Percentiles rank a stretch among this genome's conserved stretches.
These are phyloP conservation scores for Phytophthora tubulina DNA, from an alignment of 352 stramenopile species.

Conservation along the genomic window DNA sequence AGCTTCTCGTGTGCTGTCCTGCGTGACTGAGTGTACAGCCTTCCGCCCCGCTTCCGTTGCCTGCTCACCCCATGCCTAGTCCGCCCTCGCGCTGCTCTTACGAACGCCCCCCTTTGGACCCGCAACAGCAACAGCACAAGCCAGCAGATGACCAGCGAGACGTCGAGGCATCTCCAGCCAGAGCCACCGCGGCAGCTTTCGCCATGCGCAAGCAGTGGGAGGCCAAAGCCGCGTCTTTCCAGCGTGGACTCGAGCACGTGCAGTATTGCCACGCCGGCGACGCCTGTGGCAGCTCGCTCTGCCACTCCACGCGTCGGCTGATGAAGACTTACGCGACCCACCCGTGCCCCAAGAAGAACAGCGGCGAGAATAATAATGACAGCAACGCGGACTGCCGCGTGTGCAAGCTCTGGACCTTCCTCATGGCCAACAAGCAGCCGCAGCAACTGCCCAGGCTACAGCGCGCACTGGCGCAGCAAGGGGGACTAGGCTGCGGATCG, in stretches of 20 bases:
- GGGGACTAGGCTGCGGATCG: constrained; percentile 22
- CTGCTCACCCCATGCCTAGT: constrained; percentile 34
- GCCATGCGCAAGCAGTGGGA: constrained; percentile 68
- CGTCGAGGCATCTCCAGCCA: constrained; percentile 5
- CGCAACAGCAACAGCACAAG: constrained; percentile 28
- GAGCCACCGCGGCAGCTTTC: constrained; percentile 35
- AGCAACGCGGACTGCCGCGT: constrained; percentile 61
- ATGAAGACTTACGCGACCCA: constrained; percentile 75
- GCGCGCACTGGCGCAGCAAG: constrained; percentile 24
- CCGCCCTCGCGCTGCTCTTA: constrained; percentile 28
- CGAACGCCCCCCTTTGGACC: constrained; percentile 17
- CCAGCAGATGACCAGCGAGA: constrained; percentile 34
- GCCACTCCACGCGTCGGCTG: constrained; percentile 72
- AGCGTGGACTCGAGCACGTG: constrained; percentile 75
- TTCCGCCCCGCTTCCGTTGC: background rate
- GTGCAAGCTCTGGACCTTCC: constrained; percentile 81
- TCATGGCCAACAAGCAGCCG: constrained; percentile 44
- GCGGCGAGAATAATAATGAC: constrained; percentile 12
- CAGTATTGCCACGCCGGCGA: constrained; percentile 58
- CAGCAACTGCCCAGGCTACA: constrained; percentile 24
- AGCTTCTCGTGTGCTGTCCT: constrained; percentile 16
- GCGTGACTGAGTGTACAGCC: constrained; percentile 14
- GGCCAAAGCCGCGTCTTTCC: constrained; percentile 69
- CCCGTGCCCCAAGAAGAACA: constrained; percentile 51
- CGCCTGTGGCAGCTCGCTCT: constrained; percentile 75